Evolutionary conservation across 257 asterid species (phyloP).

Genomic region (Solanum medicagineum): DNA sequence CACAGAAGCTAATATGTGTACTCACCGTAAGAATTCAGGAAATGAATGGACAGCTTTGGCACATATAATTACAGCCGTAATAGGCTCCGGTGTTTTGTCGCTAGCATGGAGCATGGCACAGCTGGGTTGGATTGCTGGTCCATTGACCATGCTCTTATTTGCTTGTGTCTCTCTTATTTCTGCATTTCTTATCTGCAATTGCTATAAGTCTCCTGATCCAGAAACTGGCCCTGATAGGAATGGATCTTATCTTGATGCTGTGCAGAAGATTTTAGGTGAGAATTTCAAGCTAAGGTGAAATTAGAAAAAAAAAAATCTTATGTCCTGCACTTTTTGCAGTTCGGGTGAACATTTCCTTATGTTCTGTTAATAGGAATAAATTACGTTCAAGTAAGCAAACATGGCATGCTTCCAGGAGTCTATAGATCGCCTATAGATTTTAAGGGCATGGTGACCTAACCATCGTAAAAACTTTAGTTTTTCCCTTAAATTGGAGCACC

Average conservation of each 20-base stretch:
- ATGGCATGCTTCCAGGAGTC: neutral
- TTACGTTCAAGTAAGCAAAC: neutral
- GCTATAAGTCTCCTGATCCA: slow-evolving; percentile 44
- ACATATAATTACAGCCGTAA: slow-evolving; percentile 63
- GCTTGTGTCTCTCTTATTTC: slow-evolving; percentile 34
- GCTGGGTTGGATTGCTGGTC: slow-evolving; percentile 80
- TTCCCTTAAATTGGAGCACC: neutral
- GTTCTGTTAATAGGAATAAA: neutral
- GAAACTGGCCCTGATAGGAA: slow-evolving; percentile 27
- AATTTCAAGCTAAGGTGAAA: neutral
- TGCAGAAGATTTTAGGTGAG: slow-evolving; percentile 41
- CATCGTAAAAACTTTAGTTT: neutral
- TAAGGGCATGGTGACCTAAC: neutral
- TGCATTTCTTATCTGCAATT: slow-evolving; percentile 36
- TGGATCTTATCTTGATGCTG: slow-evolving; percentile 42
- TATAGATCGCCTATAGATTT: neutral
- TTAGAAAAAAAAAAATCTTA: neutral
- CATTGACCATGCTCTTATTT: slow-evolving; percentile 36
- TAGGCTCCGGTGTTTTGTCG: slow-evolving; percentile 72
- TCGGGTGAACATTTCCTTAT: neutral
- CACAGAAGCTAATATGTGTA: neutral
- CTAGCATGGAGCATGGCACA: slow-evolving; percentile 66
- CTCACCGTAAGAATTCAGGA: slow-evolving; percentile 21
- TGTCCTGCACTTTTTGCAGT: neutral
- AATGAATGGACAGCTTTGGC: slow-evolving; percentile 66